Percentiles rank a stretch among this genome's conserved stretches.
phyloP scores from a whole-genome alignment of 768 basidiomycete genomes.

The Boletus huronensis region DNA sequence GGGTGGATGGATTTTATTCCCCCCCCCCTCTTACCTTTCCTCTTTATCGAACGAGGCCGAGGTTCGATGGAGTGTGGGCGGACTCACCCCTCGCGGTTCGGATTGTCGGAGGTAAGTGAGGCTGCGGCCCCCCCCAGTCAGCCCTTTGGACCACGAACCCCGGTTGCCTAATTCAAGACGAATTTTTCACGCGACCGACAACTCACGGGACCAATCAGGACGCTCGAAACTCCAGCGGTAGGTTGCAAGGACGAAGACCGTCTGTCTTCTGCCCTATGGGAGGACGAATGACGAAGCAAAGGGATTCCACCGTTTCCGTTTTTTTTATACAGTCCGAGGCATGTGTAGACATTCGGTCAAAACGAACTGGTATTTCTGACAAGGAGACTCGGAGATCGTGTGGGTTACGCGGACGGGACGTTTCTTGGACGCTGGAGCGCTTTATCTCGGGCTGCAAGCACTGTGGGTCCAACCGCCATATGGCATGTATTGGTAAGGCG shows the following conservation, averaged over 20 bases:
- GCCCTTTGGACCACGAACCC: neutral
- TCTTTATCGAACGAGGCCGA: no score
- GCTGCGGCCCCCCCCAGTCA: neutral
- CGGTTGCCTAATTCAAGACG: constrained; percentile 1
- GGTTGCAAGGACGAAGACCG: no score
- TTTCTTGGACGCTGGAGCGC: neutral
- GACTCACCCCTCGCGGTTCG: neutral
- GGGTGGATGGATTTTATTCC: no score
- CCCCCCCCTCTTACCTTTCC: no score
- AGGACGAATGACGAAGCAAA: no score
- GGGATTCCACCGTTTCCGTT: neutral
- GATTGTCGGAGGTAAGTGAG: neutral
- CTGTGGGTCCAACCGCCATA: neutral
- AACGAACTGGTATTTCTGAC: neutral
- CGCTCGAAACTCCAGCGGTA: no score
- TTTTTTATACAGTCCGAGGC: neutral
- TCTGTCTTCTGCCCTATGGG: no score
- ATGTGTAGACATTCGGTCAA: neutral
- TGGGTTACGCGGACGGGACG: neutral
- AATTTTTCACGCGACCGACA: constrained; percentile 7
- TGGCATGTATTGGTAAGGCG: neutral
- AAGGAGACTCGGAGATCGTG: neutral
- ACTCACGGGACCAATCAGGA: neutral
- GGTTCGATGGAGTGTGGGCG: no score
- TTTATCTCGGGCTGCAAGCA: neutral